Percentiles rank a stretch among this genome's conserved stretches.
Conservation (phyloP, 208 protist species). For the Balamuthia mandrillaris region DNA sequence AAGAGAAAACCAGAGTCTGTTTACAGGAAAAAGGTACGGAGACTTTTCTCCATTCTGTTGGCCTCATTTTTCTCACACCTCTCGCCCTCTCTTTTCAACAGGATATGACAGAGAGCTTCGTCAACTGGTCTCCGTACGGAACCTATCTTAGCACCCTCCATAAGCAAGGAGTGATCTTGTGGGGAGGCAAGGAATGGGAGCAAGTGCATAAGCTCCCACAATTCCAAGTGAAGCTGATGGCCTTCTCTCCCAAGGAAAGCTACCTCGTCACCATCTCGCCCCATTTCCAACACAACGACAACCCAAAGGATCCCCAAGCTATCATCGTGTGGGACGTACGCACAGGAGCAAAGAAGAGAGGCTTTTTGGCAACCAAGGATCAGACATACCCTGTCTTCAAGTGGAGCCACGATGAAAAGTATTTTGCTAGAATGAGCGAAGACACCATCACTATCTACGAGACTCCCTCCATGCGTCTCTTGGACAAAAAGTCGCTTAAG, state of each 20-base stretch:
- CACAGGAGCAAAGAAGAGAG: constrained; percentile 7
- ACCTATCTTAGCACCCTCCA: constrained; percentile 33
- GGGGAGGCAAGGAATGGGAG: constrained; percentile 18
- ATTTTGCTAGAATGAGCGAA: background rate
- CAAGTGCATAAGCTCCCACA: background rate
- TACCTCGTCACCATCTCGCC: constrained; percentile 34
- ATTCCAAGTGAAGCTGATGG: constrained; percentile 20
- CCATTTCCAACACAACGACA: constrained; percentile 6
- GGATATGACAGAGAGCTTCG: constrained; percentile 22
- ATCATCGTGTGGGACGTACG: constrained; percentile 22
- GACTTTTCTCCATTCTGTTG: background rate
- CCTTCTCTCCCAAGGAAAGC: constrained; percentile 22
- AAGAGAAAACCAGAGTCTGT: background rate
- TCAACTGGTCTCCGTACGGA: constrained; percentile 22
- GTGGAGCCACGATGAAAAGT: constrained; percentile 28
- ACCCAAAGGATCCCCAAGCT: constrained; percentile 27
- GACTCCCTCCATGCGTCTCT: constrained; percentile 4
- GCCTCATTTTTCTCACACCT: background rate
- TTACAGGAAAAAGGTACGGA: constrained; percentile 1
- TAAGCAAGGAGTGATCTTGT: constrained; percentile 14
- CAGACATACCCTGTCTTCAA: constrained; percentile 26
- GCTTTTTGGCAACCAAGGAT: background rate
- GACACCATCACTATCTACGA: constrained; percentile 1
- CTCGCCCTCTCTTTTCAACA: background rate
- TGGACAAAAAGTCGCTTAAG: constrained; percentile 16